Evolutionary conservation across 1,284 basidiomycete species (phyloP).

Genomic region (Cutaneotrichosporon arboriforme): DNA sequence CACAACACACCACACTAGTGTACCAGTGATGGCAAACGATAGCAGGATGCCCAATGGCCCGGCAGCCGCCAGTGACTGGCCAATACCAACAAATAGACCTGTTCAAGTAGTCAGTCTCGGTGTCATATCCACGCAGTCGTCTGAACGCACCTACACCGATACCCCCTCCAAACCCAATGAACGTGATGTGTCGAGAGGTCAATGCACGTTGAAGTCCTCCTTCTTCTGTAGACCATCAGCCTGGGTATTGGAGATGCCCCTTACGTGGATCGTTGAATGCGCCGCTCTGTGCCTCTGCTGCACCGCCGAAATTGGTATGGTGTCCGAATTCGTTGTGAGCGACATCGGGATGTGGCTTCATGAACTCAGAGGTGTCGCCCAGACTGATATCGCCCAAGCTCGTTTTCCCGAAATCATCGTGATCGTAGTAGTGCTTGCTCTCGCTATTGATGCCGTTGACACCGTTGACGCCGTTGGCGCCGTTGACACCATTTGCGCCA

Average conservation of each 20-base stretch:
- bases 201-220: slow-evolving; percentile 7
- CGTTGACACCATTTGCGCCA: too few relatives aligned
- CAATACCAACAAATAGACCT: slow-evolving; percentile 14
- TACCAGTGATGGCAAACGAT: slow-evolving; percentile 12
- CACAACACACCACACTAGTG: slow-evolving; percentile 12
- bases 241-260: background rate
- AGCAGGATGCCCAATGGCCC: slow-evolving; percentile 12
- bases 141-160: slow-evolving; percentile 3
- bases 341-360: background rate
- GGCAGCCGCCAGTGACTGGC: slow-evolving; percentile 2
- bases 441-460: too few relatives aligned
- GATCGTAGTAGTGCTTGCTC: too few relatives aligned
- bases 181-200: slow-evolving; percentile 10
- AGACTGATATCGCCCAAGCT: background rate
- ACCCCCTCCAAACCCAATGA: slow-evolving; percentile 15
- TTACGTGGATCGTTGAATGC: slow-evolving; percentile 5
- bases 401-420: too few relatives aligned
- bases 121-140: background rate
- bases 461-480: too few relatives aligned
- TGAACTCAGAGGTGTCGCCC: slow-evolving; percentile 6
- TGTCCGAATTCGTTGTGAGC: background rate
- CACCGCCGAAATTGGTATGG: background rate
- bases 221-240: background rate
- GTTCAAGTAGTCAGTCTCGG: too few relatives aligned
- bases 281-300: background rate